Conservation (phyloP, 192 early-diverging fungal species). For the Coemansia sp. region DNA sequence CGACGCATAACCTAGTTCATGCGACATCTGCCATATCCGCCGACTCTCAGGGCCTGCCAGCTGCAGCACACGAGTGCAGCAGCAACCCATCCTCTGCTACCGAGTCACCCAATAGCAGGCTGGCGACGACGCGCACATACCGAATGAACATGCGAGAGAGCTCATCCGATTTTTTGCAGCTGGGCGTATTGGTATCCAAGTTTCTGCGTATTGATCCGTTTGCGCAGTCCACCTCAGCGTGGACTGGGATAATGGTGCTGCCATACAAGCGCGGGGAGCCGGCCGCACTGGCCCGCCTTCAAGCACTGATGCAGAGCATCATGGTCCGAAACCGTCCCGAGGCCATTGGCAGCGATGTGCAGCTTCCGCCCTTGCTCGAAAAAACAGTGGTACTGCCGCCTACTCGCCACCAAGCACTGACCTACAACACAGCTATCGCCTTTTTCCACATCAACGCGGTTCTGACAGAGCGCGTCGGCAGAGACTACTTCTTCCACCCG, state of each 20-base stretch:
- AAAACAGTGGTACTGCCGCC: constrained; percentile 22
- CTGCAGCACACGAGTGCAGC: neutral
- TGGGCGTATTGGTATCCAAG: constrained; percentile 61
- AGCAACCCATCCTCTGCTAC: neutral
- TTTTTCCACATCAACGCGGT: constrained; percentile 71
- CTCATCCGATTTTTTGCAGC: constrained; percentile 53
- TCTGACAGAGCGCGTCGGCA: constrained; percentile 63
- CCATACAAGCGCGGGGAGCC: constrained; percentile 60
- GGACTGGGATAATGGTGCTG: constrained; percentile 56
- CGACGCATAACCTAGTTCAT: constrained; percentile 66
- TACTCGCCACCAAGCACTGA: constrained; percentile 38
- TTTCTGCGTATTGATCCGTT: constrained; percentile 71
- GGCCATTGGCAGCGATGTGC: constrained; percentile 61
- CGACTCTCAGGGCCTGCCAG: neutral
- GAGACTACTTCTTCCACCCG: constrained; percentile 78
- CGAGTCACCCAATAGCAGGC: neutral
- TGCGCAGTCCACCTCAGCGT: constrained; percentile 47
- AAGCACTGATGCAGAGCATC: constrained; percentile 64
- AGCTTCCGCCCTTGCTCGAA: constrained; percentile 68
- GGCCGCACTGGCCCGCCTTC: constrained; percentile 55
- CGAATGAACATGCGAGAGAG: constrained; percentile 24
- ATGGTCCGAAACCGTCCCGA: constrained; percentile 74
- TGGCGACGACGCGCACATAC: constrained; percentile 7
- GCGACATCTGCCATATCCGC: constrained; percentile 39
- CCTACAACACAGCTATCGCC: constrained; percentile 56